Conservation (phyloP, 2,329 filamentous ascomycete genomes). For the Neofusicoccum umdonicola region DNA sequence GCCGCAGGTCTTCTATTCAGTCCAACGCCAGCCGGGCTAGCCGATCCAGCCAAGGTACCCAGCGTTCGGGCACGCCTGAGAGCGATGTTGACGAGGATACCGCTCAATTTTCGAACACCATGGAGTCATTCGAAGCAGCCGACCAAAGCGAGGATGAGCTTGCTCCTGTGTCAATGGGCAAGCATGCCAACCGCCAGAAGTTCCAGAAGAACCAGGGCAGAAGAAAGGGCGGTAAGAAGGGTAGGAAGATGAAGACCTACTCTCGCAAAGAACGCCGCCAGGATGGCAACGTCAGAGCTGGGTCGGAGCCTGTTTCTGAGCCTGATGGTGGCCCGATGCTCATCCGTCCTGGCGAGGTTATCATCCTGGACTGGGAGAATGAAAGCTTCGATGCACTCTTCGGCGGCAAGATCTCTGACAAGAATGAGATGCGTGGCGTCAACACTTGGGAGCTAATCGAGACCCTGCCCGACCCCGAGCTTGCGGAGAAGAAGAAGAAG, state of each 20-base stretch:
- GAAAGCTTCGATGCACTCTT: constrained; percentile 73
- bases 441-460: constrained; percentile 58
- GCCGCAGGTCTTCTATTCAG: constrained; percentile 34
- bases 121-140: constrained; percentile 29
- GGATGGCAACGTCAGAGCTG: background rate
- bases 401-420: constrained; percentile 38
- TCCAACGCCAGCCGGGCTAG: constrained; percentile 25
- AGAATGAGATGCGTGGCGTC: constrained; percentile 57
- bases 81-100: constrained; percentile 35
- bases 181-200: constrained; percentile 31
- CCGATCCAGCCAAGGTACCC: background rate
- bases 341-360: constrained; percentile 76
- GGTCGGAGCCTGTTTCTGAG: constrained; percentile 28
- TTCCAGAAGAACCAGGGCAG: constrained; percentile 21
- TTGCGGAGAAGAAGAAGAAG: constrained; percentile 61
- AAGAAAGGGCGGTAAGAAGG: constrained; percentile 32
- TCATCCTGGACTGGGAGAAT: constrained; percentile 82
- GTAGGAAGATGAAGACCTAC: constrained; percentile 29
- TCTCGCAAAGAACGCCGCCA: constrained; percentile 26
- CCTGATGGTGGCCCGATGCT: constrained; percentile 58
- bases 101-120: constrained; percentile 27
- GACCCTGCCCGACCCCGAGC: constrained; percentile 57
- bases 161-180: constrained; percentile 23
- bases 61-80: constrained; percentile 6
- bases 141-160: constrained; percentile 38